Evolutionary conservation across 164 flowering plant genomes (phyloP).

Genomic region (Sextonia rubra): DNA sequence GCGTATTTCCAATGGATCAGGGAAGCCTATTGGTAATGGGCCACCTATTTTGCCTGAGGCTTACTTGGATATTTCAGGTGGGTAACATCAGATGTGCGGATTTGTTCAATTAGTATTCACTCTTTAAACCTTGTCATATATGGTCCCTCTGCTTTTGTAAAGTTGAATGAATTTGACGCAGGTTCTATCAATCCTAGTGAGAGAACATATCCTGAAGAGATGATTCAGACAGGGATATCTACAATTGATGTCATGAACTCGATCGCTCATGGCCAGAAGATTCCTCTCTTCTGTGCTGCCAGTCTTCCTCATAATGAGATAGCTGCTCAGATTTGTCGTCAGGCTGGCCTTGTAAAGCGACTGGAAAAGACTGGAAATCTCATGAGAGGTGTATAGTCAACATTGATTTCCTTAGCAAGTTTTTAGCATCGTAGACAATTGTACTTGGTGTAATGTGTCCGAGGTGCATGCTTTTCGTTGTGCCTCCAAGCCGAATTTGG

Average conservation of each 20-base stretch:
- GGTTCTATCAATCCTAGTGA: constrained; percentile 99
- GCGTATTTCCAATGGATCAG: constrained; percentile 97
- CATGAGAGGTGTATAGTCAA: constrained; percentile 59
- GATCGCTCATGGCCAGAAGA: constrained; percentile 96
- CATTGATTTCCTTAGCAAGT: background rate
- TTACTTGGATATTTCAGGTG: constrained; percentile 95
- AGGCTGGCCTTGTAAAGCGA: constrained; percentile 93
- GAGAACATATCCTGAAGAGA: constrained; percentile 98
- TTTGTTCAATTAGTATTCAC: background rate
- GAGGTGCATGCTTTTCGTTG: background rate
- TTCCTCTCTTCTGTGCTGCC: constrained; percentile 99
- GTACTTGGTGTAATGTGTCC: background rate
- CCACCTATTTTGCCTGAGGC: constrained; percentile 98
- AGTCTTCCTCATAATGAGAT: constrained; percentile 99
- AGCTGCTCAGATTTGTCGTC: constrained; percentile 98
- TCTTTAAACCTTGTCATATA: background rate
- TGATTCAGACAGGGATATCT: constrained; percentile 99
- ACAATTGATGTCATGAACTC: constrained; percentile 99
- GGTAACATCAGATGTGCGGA: constrained; percentile 4
- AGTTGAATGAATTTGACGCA: constrained; percentile 15
- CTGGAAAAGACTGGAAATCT: constrained; percentile 67
- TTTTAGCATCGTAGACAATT: background rate
- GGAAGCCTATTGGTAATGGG: constrained; percentile 98
- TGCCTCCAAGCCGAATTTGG: no score
- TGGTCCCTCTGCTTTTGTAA: background rate